Base-by-base conservation (phyloP, 257 asterid genomes). In the Anisodus tanguticus region DNA sequence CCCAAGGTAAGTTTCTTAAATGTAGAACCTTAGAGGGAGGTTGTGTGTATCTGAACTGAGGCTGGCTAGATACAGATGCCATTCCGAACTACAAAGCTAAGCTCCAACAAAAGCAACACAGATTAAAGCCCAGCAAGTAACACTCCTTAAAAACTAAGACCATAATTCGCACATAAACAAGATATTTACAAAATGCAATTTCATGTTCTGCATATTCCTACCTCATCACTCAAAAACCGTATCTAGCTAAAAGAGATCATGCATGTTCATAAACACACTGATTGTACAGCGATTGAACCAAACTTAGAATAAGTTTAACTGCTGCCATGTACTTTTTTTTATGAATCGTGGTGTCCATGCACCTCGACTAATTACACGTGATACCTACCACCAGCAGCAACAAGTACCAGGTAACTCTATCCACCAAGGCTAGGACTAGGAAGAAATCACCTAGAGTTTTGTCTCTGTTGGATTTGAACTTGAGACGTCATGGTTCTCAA, bases 11-110 rank as follows among this genome's bases (percentile, higher is more conserved):
- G 89, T 97, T 97, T 90, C 98, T 93, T 84, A 97, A 90, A 84
- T 97, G 99, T 26, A 97, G 98, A 89, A 97, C 99, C 91, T 95
- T 97, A 43, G 99, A 97, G 8, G 99, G 99, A 35, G 98, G 95
- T 86, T 97, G 99, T 0, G 99, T 95, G 88, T 93, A 95, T 76
- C 98, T 95, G 80, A 97, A 97, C 89, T 97, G 99, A 51, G 95
- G 98, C 91, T 97, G 99, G 87, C 93, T 93, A 80, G 99, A 95
- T 45, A 92, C 97, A 13, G 98, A 97, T 64, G 98, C 88, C 99
- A 95, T 97, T 80, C 88, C 84, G 53, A 87, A 85, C 91, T 83
- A 88, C 58, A 68, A 69, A 82, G 79, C 81, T 90, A 72, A 88
- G 67, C 90, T 87, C 84, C 84, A 87, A 64, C 10, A 11, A 77